Percentiles rank a stretch among this genome's conserved stretches.
Evolutionary conservation across 2,329 filamentous ascomycete genomes (phyloP).

Genomic region (Fusarium sp.): DNA sequence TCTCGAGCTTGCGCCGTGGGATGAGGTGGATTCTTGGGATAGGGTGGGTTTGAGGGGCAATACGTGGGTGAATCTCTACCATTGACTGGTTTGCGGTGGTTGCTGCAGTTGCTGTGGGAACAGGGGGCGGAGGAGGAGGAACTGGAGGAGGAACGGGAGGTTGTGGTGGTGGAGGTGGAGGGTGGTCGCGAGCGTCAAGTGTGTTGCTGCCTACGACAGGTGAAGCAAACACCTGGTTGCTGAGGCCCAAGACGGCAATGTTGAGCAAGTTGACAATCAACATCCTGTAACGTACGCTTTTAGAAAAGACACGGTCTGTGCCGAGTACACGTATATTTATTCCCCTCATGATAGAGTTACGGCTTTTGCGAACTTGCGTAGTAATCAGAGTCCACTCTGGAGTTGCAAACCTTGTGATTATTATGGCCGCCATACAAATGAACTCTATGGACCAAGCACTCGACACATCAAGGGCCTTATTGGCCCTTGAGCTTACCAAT

Average conservation of each 20-base stretch:
- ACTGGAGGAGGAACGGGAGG: background rate
- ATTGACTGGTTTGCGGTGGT: background rate
- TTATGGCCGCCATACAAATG: too few species aligned
- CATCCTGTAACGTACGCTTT: background rate
- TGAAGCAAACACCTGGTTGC: background rate
- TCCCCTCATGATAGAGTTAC: fast-evolving
- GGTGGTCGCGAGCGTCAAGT: background rate
- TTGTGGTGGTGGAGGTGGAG: background rate
- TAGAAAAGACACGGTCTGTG: too few species aligned
- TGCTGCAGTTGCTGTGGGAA: background rate
- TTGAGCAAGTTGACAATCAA: background rate
- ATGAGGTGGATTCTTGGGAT: background rate
- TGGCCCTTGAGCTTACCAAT: fast-evolving
- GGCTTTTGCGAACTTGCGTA: background rate
- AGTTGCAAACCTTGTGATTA: background rate
- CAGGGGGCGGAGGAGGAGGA: background rate
- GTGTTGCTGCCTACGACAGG: background rate
- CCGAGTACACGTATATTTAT: background rate
- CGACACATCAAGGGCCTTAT: fast-evolving
- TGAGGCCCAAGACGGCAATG: background rate
- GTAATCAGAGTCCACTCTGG: background rate
- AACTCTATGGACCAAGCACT: fast-evolving
- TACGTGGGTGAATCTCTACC: too few species aligned
- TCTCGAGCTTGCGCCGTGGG: background rate
- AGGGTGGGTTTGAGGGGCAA: background rate